phyloP scores from a whole-genome alignment of 192 early-diverging fungal species.

The Spizellomyces sp. region DNA sequence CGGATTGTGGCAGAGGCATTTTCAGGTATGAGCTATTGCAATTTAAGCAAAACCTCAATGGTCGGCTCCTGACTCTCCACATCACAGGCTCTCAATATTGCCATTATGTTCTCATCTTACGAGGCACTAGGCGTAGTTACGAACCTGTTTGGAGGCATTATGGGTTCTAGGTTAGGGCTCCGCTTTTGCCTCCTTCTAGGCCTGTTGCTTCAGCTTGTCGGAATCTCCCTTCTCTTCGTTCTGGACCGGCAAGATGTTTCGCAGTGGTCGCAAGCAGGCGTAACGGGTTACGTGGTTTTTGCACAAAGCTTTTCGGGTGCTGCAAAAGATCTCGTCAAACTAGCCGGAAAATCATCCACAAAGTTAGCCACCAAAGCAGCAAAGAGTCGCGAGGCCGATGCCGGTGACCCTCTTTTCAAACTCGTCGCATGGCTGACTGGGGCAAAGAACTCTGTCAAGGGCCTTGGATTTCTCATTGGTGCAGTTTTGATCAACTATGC shows the following conservation, averaged over 20 bases:
- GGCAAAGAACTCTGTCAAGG: slow-evolving; percentile 53
- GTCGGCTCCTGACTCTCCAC: neutral
- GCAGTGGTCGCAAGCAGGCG: slow-evolving; percentile 29
- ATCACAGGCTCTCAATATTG: slow-evolving; percentile 44
- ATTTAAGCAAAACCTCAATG: neutral
- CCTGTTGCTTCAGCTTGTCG: slow-evolving; percentile 42
- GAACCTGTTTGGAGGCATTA: slow-evolving; percentile 48
- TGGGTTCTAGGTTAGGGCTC: slow-evolving; percentile 44
- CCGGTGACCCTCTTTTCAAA: slow-evolving; percentile 34
- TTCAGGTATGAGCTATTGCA: slow-evolving; percentile 19
- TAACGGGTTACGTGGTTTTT: slow-evolving; percentile 42
- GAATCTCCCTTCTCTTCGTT: slow-evolving; percentile 41
- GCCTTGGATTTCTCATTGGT: slow-evolving; percentile 49
- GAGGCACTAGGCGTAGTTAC: slow-evolving; percentile 49
- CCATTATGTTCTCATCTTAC: slow-evolving; percentile 49
- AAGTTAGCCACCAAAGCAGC: slow-evolving; percentile 44
- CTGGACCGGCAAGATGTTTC: slow-evolving; percentile 7
- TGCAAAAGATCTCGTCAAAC: slow-evolving; percentile 53
- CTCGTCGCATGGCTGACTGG: slow-evolving; percentile 52
- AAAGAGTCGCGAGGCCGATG: neutral
- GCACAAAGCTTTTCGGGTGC: slow-evolving; percentile 46
- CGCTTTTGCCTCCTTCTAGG: slow-evolving; percentile 38
- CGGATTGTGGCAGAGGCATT: slow-evolving; percentile 34
- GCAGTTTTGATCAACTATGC: slow-evolving; percentile 35
- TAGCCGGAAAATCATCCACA: slow-evolving; percentile 48